Evolutionary conservation across 441 rosid genomes (phyloP), one percentile per base, ranked within the genome.

Genomic region (Raphanus hybrid): DNA sequence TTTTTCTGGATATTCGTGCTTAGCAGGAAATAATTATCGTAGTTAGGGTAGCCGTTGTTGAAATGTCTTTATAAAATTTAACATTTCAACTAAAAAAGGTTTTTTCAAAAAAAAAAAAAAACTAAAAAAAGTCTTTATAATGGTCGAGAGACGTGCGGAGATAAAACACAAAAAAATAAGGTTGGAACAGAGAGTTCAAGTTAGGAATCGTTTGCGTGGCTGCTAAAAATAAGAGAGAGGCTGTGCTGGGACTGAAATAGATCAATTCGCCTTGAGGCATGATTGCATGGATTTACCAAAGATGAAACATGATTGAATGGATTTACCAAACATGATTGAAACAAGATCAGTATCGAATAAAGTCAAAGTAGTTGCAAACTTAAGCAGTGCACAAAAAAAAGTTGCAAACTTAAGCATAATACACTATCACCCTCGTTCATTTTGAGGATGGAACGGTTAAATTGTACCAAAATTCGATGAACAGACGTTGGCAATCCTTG

Each of bases 401-500:
- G 32, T 29, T 29, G 32, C 32, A 29, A 29, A 29, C 32, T 39
- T 39, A 39, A 39, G 45, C 57, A 50, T 50, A 14, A 50, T 14
- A 50, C n/a, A n/a, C 57, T 50, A 50, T 50, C 57, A 50, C 57
- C 18, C 57, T 14, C 57, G 18, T 18, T 50, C 16, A 50, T 5
- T 50, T 50, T 5, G 20, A 50, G 8, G 7, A 14, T 6, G 18
- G 18, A 14, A 50, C 18, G 7, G 16, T 50, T 50, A 50, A 50
- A 50, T 14, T 50, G 57, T 50, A 15, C 57, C 57, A 50, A 50
- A 50, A 50, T n/a, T 50, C 57, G 6, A n/a, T 50, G 57, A 50
- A 50, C 18, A 50, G 57, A 14, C 18, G 57, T 52, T 52, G 58
- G 58, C 58, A 52, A 50, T 52, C 58, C 58, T 52, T 52, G 58